Base-by-base conservation (phyloP, 2,329 filamentous ascomycete genomes). In the Pseudopithomyces maydicus region DNA sequence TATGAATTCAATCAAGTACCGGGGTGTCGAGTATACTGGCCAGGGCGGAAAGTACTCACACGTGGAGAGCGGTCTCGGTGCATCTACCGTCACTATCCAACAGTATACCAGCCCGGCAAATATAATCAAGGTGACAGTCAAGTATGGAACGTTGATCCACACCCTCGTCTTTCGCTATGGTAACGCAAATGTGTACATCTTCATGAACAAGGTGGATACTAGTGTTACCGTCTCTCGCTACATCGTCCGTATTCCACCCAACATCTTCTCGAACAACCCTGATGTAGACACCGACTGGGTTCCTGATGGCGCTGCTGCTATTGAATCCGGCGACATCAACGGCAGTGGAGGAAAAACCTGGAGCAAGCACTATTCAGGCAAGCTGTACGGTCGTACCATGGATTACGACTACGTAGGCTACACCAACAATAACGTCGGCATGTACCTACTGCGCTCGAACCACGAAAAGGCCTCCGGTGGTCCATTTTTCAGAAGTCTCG, bases 1-100 rank as follows among this genome's bases (percentile, higher is more conserved):
- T 63, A 84, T 88, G 72, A 86, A 80, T 32, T 88, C 85, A 1
- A 84, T 88, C 69, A 81, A 81, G 54, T 88, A 81, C 68, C 80
- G 82, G 23, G 83, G 83, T 53, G 77, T 78, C 29, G 83, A 88
- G 67, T 84, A 85, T 65, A 64, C 71, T 10, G 72, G 75, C 48
- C 79, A 79, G 41, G 52, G 35, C n/a, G 66, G 64, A 14, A 68
- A 59, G 43, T 79, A 79, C 47, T 82, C 81, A 20, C 84, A 87
- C 49, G 82, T 87, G 55, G 77, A 78, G 42, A 86, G 84, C 3
- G 84, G 84, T 14, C 77, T 87, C 2, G 84, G 83, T 19, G 77
- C 80, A 2, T 82, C 82, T 7, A 82, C 79, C 8, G 84, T 88
- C 15, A 81, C 79, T 44, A 81, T 67, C 41, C 62, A 63, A 15